Evolutionary conservation across 306 rosid species (phyloP), one percentile per base, ranked within the genome.

Genomic region (Senna tora): DNA sequence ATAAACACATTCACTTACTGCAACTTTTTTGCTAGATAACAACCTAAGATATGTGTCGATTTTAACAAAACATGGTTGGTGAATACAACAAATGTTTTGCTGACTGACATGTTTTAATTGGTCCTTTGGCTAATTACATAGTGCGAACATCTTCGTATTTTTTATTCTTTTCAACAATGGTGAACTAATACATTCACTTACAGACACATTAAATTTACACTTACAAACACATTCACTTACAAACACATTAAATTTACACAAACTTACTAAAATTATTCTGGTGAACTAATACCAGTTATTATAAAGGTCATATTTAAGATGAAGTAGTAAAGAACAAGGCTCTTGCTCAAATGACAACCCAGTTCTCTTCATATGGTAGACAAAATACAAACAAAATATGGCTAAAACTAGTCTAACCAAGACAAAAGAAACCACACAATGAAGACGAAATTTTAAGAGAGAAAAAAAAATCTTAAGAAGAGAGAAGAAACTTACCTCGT

Each of bases 161-260:
- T 36, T 34, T 20, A n/a, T 43, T 22, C 20, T 28, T 78, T 19
- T 75, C 57, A 54, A 4, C 60, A 28, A 71, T 52, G 65, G 66
- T 55, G n/a, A n/a, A n/a, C n/a, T n/a, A n/a, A n/a, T n/a, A n/a
- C n/a, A n/a, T n/a, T n/a, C n/a, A n/a, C n/a, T n/a, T n/a, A n/a
- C n/a, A n/a, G n/a, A n/a, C n/a, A n/a, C n/a, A n/a, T n/a, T n/a
- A n/a, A n/a, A n/a, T n/a, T n/a, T n/a, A n/a, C n/a, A n/a, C n/a
- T n/a, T n/a, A n/a, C n/a, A n/a, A n/a, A n/a, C n/a, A n/a, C n/a
- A n/a, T n/a, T n/a, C n/a, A n/a, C n/a, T n/a, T n/a, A n/a, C n/a
- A n/a, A n/a, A n/a, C n/a, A n/a, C n/a, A n/a, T n/a, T n/a, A n/a
- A n/a, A n/a, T n/a, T n/a, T 0, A 16, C 53, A 47, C 7, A 47